Evolutionary conservation across 192 early-diverging fungal genomes (phyloP), one percentile per base, ranked within the genome.

Genomic region (Entophlyctis luteolus): DNA sequence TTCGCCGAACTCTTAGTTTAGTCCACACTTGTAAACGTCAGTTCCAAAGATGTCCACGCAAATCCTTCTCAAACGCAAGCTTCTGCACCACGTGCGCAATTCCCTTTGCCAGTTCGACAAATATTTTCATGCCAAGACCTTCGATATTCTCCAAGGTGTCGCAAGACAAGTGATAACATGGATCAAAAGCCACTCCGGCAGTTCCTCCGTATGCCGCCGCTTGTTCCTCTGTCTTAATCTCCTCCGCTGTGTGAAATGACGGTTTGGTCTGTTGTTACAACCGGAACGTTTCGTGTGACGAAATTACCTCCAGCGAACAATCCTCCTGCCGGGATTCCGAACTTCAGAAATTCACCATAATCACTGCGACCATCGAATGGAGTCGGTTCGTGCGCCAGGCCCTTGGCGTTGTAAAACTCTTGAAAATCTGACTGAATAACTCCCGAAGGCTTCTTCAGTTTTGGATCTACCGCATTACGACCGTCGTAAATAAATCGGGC

Each of bases 81-180:
- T 57, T 52, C 18, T 71, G 59, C 4, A 71, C 49, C 33, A 65
- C 57, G 29, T 71, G 60, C 5, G 50, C 70, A 48, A 71, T 62
- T 6, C 36, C 25, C 22, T 31, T 27, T 14, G 60, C 59, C 20
- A 71, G 23, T 6, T 71, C 60, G 39, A 27, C 39, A 23, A 71
- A 56, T 20, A 71, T 35, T 8, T 46, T 38, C 28, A 71, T 37
- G 4, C 59, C 70, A 18, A 65, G 53, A 29, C 55, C 66, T 45
- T 68, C 20, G 18, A 75, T 20, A 18, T 72, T 65, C 10, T 74
- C 65, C 29, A 78, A 4, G 36, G 63, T 66, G 38, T 78, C 77
- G 50, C 77, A 74, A 16, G n/a, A 33, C 57, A 68, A 45, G 56
- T 79, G 78, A 62, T 79, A 79, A 67, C 75, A 77, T 16, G 72